Evolutionary conservation across 805 yeast genomes (phyloP).

Genomic region (Candida wancherniae): DNA sequence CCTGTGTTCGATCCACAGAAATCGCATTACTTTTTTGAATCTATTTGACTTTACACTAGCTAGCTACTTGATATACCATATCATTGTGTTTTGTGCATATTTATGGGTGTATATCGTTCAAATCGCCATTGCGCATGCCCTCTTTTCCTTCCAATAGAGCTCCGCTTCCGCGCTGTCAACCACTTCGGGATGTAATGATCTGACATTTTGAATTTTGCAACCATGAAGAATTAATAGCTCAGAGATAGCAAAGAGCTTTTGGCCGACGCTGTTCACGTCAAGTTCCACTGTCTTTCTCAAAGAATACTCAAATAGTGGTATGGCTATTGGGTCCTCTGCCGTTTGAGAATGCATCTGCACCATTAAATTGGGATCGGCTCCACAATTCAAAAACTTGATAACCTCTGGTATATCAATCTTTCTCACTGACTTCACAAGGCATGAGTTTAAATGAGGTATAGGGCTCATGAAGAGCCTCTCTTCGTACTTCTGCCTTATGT

Average conservation of each 20-base stretch:
- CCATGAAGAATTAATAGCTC: constrained; percentile 60
- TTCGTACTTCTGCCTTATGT: constrained; percentile 62
- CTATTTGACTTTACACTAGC: too few species aligned
- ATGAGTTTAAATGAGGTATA: constrained; percentile 23
- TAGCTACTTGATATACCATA: neutral
- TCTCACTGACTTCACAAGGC: constrained; percentile 50
- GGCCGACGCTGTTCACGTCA: constrained; percentile 8
- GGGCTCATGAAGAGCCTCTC: constrained; percentile 41
- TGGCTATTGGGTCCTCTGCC: constrained; percentile 16
- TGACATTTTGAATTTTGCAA: constrained; percentile 36
- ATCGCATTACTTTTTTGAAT: constrained; percentile 14
- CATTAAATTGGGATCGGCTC: constrained; percentile 43
- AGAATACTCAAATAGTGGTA: constrained; percentile 45
- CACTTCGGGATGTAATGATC: constrained; percentile 24
- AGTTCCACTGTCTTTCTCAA: constrained; percentile 38
- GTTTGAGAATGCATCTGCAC: constrained; percentile 27
- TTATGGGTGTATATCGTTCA: constrained; percentile 1
- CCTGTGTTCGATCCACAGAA: constrained; percentile 25
- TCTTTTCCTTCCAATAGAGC: constrained; percentile 48
- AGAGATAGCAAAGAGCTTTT: constrained; percentile 41
- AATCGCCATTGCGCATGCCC: constrained; percentile 9
- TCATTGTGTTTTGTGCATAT: neutral
- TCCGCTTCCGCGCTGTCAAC: constrained; percentile 44
- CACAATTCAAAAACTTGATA: constrained; percentile 40
- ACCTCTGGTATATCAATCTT: constrained; percentile 44